These are phyloP conservation scores for Metahyphopichia silvanorum DNA, from an alignment of 805 yeast genomes.

Conservation along the genomic window DNA sequence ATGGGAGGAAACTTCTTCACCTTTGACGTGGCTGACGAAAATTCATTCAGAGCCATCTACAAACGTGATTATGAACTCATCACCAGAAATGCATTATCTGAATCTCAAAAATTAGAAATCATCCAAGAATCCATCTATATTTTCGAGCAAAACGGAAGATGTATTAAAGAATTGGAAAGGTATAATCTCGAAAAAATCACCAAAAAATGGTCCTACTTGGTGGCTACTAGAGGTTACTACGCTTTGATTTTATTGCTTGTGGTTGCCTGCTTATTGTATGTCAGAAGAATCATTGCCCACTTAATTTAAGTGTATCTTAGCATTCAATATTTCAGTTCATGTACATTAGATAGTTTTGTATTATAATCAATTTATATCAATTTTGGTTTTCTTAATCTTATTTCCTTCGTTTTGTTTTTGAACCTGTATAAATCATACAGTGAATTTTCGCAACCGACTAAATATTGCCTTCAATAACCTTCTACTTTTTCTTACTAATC, in stretches of 20 bases:
- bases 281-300: slow-evolving; percentile 27
- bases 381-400: too few relatives aligned
- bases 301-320: slow-evolving; percentile 5
- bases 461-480: too few relatives aligned
- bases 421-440: too few relatives aligned
- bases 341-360: neutral
- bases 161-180: slow-evolving; percentile 64
- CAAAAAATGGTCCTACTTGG: slow-evolving; percentile 51
- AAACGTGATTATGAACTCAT: slow-evolving; percentile 75
- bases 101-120: slow-evolving; percentile 65
- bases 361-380: too few relatives aligned
- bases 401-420: too few relatives aligned
- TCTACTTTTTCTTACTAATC: too few relatives aligned
- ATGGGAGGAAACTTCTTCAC: slow-evolving; percentile 69
- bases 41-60: slow-evolving; percentile 59
- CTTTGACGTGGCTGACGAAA: slow-evolving; percentile 68
- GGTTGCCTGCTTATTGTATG: slow-evolving; percentile 28
- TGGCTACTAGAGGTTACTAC: slow-evolving; percentile 52
- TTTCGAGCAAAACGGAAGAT: slow-evolving; percentile 57
- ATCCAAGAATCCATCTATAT: slow-evolving; percentile 66
- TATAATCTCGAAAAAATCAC: slow-evolving; percentile 60
- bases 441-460: too few relatives aligned
- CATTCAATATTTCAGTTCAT: neutral
- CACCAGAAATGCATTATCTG: slow-evolving; percentile 69
- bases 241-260: slow-evolving; percentile 29